Conservation (phyloP, 345 rosid genomes). For the Pseudoturritis turrita region DNA sequence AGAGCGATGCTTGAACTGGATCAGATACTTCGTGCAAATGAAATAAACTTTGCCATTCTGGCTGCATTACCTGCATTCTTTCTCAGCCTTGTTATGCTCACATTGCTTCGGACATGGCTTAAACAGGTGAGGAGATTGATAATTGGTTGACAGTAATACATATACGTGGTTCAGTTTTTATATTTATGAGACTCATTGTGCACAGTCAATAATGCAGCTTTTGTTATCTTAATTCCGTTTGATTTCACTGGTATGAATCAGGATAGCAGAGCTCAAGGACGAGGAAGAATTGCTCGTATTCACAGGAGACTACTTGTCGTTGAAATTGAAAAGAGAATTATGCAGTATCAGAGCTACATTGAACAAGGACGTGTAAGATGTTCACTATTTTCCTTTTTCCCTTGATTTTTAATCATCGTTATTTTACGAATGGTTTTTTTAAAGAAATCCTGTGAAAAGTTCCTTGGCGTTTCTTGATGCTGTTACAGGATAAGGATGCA, state of each 20-base stretch:
- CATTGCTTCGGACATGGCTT: slow-evolving; percentile 67
- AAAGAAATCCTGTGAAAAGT: background rate
- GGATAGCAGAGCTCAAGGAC: slow-evolving; percentile 91
- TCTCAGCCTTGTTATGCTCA: slow-evolving; percentile 59
- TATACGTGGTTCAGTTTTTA: slow-evolving; percentile 1
- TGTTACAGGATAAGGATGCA: slow-evolving; percentile 68
- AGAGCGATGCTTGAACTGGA: slow-evolving; percentile 98
- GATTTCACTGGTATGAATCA: slow-evolving; percentile 29
- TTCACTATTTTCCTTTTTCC: background rate
- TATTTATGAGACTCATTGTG: background rate
- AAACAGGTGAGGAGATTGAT: slow-evolving; percentile 45
- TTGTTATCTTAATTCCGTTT: background rate
- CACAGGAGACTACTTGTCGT: slow-evolving; percentile 80
- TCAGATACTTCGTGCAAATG: slow-evolving; percentile 94
- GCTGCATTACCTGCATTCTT: slow-evolving; percentile 97
- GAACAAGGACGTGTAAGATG: slow-evolving; percentile 79
- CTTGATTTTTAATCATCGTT: background rate
- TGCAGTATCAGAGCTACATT: slow-evolving; percentile 65
- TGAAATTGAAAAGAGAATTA: slow-evolving; percentile 78
- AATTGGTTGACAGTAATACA: background rate
- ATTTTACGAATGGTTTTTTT: background rate
- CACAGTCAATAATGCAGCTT: background rate
- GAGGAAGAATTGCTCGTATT: slow-evolving; percentile 75
- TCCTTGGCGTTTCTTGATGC: slow-evolving; percentile 3
- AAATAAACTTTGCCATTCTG: slow-evolving; percentile 88